These are phyloP conservation scores for Protomyces gravidus DNA, from an alignment of 1,139 yeast genomes.

Conservation along the genomic window DNA sequence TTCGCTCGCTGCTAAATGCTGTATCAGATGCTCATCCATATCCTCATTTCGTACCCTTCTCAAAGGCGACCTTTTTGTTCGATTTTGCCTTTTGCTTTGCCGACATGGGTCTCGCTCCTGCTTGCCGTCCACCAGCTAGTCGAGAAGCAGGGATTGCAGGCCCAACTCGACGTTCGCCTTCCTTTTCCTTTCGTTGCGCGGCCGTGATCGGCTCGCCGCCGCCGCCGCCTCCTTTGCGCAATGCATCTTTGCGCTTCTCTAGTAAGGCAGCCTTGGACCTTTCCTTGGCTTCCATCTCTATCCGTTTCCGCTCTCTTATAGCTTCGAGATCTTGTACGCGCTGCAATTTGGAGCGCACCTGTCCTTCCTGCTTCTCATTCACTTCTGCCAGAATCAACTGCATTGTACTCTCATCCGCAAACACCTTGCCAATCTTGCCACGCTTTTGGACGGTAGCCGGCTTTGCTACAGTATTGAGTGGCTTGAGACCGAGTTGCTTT, in stretches of 20 bases:
- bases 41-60: not conserved
- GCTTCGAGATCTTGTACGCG: constrained; percentile 27
- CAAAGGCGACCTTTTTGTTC: not conserved
- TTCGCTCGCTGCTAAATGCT: not conserved
- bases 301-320: constrained; percentile 21
- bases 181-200: not conserved
- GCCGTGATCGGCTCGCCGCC: not conserved
- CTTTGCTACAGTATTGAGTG: constrained; percentile 21
- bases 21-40: not conserved
- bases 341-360: constrained; percentile 22
- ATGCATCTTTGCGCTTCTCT: constrained; percentile 14
- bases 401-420: constrained; percentile 18
- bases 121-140: not conserved
- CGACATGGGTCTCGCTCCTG: not conserved
- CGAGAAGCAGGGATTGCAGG: constrained; percentile 1
- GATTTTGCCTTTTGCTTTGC: not conserved
- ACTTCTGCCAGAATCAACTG: constrained; percentile 24
- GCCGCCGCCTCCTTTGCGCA: not conserved
- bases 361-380: constrained; percentile 23
- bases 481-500: constrained; percentile 15
- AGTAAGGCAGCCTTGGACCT: constrained; percentile 16
- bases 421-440: constrained; percentile 26
- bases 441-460: constrained; percentile 19
- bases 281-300: constrained; percentile 21
- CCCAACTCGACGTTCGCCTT: constrained; percentile 1